These are phyloP conservation scores for Botrytis squamosa DNA, from an alignment of 2,329 filamentous ascomycete species.

Conservation along the genomic window DNA sequence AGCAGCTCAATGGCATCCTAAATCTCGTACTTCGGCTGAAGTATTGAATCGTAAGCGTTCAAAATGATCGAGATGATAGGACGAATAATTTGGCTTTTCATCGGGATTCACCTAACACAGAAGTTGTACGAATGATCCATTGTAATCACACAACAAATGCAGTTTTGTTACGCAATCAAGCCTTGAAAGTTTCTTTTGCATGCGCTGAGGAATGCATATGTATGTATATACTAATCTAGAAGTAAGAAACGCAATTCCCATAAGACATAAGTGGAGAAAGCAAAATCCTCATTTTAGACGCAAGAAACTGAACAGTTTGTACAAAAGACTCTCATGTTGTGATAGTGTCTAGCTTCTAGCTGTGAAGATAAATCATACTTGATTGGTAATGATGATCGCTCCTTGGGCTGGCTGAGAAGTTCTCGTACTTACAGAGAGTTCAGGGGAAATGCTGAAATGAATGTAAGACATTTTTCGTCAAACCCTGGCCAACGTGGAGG, in stretches of 20 bases:
- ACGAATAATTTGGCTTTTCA: not conserved
- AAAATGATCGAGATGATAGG: not conserved
- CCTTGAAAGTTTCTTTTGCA: not conserved
- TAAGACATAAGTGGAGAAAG: not conserved
- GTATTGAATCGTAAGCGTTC: not conserved
- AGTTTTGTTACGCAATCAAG: not conserved
- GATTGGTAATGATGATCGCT: not conserved
- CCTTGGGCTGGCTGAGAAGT: not conserved
- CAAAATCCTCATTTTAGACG: not conserved
- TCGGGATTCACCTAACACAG: not conserved
- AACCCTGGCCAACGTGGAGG: not conserved
- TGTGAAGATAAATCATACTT: not conserved
- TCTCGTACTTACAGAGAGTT: not conserved
- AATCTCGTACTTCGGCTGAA: not conserved
- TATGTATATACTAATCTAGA: not conserved
- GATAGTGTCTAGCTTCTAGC: not conserved
- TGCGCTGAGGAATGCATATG: not conserved
- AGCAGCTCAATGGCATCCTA: not conserved
- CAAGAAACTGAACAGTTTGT: not conserved
- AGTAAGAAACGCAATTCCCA: not conserved
- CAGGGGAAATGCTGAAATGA: not conserved
- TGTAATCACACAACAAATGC: not conserved
- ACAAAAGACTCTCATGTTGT: not conserved
- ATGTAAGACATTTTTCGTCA: constrained; percentile 14
- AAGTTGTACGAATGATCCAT: not conserved